Percentiles rank a stretch among this genome's conserved stretches.
Evolutionary conservation across 108 stramenopile genomes (phyloP).

Genomic region (Bacterosira constricta): DNA sequence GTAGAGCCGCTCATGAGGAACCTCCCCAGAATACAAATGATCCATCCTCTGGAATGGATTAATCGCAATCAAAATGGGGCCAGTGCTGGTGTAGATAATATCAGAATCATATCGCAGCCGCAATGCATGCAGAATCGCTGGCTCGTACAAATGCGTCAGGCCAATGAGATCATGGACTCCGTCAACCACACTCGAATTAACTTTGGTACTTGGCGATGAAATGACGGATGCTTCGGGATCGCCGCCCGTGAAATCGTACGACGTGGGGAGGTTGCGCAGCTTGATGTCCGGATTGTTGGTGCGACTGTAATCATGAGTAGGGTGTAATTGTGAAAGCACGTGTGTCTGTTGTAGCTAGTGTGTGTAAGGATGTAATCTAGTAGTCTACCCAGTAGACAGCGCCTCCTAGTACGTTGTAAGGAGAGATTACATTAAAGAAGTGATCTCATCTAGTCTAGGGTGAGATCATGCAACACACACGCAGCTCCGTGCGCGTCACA

Average conservation of each 20-base stretch:
- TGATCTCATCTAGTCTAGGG: no score
- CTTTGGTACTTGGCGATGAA: constrained; percentile 43
- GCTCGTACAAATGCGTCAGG: constrained; percentile 83
- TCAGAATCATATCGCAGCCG: constrained; percentile 77
- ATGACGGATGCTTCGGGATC: constrained; percentile 64
- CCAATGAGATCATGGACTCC: constrained; percentile 74
- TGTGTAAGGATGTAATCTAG: no score
- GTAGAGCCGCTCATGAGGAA: background rate
- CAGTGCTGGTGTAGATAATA: constrained; percentile 91
- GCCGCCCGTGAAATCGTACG: constrained; percentile 50
- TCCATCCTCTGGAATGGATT: constrained; percentile 95
- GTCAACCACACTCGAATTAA: constrained; percentile 10
- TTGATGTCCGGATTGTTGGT: constrained; percentile 83
- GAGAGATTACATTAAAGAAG: no score
- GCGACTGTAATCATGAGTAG: no score
- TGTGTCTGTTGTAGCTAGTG: no score
- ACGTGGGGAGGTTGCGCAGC: constrained; percentile 70
- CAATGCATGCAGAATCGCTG: constrained; percentile 84
- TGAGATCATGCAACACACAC: no score
- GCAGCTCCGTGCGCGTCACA: no score
- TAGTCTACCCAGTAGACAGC: no score
- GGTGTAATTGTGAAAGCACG: no score
- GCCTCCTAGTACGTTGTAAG: no score
- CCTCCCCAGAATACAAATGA: constrained; percentile 68
- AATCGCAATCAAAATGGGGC: constrained; percentile 92